Conservation (phyloP, 495 filamentous ascomycete genomes). For the Podospora pseudoanserina region DNA sequence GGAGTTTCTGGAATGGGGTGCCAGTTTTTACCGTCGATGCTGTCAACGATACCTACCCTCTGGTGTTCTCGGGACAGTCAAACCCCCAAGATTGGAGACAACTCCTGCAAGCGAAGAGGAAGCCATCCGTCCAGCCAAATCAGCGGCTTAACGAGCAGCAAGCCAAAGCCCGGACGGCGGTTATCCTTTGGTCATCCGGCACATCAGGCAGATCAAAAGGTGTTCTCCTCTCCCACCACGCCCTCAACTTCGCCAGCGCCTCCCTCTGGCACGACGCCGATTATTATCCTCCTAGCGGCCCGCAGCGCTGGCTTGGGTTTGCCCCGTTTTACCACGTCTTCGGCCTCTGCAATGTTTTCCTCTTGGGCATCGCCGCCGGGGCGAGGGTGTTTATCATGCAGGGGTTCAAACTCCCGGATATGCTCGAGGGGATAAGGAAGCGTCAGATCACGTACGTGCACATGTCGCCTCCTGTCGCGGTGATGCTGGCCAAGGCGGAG, state of each 20-base stretch:
- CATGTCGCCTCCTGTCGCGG: conserved; percentile 66
- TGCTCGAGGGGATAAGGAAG: conserved; percentile 52
- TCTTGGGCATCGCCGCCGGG: conserved; percentile 57
- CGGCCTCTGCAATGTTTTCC: conserved; percentile 42
- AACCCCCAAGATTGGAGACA: conserved; percentile 19
- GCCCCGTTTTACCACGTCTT: conserved; percentile 38
- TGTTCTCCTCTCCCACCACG: conserved; percentile 67
- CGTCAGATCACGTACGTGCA: conserved; percentile 58
- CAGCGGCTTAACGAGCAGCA: conserved; percentile 10
- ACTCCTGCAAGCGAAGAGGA: conserved; percentile 14
- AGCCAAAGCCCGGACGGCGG: conserved; percentile 22
- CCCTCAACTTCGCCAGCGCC: conserved; percentile 30
- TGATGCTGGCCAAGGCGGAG: conserved; percentile 62
- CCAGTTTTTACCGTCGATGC: conserved; percentile 31
- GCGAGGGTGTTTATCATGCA: conserved; percentile 58
- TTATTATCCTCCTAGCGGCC: conserved; percentile 37
- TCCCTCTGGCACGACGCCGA: conserved; percentile 38
- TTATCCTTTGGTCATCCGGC: conserved; percentile 81
- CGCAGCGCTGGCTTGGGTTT: conserved; percentile 51
- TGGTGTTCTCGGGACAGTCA: not conserved
- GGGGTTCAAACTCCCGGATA: conserved; percentile 52
- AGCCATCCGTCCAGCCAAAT: not conserved
- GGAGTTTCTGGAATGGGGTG: conserved; percentile 18
- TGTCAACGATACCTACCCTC: conserved; percentile 26
- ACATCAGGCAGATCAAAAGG: conserved; percentile 82